Evolutionary conservation across 2,329 filamentous ascomycete species (phyloP).

Genomic region (Phaeosphaeriaceae sp.): DNA sequence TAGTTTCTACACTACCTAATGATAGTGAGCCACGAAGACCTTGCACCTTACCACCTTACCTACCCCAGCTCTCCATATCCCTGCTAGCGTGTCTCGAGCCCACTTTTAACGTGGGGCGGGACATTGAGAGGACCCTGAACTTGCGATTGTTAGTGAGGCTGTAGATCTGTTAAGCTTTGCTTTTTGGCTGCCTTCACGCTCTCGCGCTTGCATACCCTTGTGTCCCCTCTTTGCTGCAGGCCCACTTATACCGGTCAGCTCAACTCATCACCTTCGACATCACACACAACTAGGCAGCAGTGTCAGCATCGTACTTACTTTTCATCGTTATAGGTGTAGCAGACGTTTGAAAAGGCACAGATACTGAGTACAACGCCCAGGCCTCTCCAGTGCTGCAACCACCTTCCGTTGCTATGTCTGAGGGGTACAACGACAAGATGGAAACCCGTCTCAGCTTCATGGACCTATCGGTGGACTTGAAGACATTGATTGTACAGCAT

Average conservation of each 20-base stretch:
- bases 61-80: slow-evolving; percentile 1
- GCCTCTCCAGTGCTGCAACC: not conserved
- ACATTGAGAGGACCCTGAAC: slow-evolving; percentile 1
- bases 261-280: not conserved
- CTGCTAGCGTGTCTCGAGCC: not conserved
- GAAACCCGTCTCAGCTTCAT: slow-evolving; percentile 38
- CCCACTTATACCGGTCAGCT: slow-evolving; percentile 16
- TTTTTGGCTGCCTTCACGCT: slow-evolving; percentile 10
- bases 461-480: slow-evolving; percentile 47
- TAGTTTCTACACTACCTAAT: not conserved
- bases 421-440: slow-evolving; percentile 22
- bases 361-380: too few species aligned
- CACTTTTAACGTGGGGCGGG: slow-evolving; percentile 6
- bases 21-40: not conserved
- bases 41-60: not conserved
- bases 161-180: slow-evolving; percentile 5
- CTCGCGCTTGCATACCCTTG: not conserved
- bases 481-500: slow-evolving; percentile 48
- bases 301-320: not conserved
- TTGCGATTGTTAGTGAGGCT: slow-evolving; percentile 18
- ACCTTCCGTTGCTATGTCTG: not conserved
- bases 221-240: not conserved
- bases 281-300: slow-evolving; percentile 8
- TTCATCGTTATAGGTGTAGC: not conserved
- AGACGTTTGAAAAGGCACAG: too few species aligned